Percentiles rank a stretch among this genome's conserved stretches.
These are phyloP conservation scores for Pelargonium cotyledonis DNA, from an alignment of 441 rosid species.

Conservation along the genomic window DNA sequence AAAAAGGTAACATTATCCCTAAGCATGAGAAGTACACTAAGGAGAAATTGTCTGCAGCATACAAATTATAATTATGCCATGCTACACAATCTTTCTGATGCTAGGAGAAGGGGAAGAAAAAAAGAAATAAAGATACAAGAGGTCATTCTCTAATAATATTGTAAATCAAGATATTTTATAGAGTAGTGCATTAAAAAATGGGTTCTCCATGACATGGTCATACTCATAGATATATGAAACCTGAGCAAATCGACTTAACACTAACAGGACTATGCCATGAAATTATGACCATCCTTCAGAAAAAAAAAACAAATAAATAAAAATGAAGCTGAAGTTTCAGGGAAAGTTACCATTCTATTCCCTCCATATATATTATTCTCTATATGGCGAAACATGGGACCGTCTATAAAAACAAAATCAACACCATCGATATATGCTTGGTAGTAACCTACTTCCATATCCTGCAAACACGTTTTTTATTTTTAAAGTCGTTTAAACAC, in stretches of 20 bases:
- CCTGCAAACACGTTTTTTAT: slow-evolving; percentile 44
- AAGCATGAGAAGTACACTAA: not conserved
- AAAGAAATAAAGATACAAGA: not conserved
- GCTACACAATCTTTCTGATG: not conserved
- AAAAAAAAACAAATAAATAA: not conserved
- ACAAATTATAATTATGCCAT: not conserved
- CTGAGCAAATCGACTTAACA: no score
- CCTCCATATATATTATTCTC: slow-evolving; percentile 70
- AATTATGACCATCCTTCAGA: not conserved
- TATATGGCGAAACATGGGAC: slow-evolving; percentile 51
- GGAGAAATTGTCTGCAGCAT: not conserved
- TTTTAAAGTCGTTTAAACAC: slow-evolving; percentile 9
- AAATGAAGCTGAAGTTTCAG: not conserved
- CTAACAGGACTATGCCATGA: not conserved
- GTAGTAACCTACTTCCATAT: slow-evolving; percentile 65
- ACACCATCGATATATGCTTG: slow-evolving; percentile 90
- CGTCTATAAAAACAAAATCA: slow-evolving; percentile 82
- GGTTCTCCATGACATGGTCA: not conserved
- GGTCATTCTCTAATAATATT: not conserved
- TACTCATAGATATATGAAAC: not conserved
- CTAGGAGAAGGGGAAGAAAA: not conserved
- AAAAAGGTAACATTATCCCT: not conserved
- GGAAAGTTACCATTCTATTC: slow-evolving; percentile 50
- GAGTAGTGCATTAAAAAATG: not conserved
- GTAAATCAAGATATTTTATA: not conserved